Conservation (phyloP, 2,329 filamentous ascomycete species). For the Paecilomyces fulvus region DNA sequence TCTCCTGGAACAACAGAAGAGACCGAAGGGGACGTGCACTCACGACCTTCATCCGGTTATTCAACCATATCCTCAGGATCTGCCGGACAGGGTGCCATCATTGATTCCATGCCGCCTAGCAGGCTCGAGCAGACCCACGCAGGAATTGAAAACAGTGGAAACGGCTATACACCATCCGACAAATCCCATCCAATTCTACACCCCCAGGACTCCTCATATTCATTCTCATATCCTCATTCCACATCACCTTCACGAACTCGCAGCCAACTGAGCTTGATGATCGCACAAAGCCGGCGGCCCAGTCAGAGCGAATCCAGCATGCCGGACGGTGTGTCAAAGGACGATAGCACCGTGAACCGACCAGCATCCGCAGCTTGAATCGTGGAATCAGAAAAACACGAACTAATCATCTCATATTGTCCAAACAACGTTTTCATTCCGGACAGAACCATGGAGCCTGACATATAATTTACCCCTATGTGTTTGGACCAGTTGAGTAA, state of each 20-base stretch:
- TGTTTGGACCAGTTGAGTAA: too few species aligned
- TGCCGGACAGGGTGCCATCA: neutral
- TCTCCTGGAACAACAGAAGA: neutral
- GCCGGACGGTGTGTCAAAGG: constrained; percentile 1
- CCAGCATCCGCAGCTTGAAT: neutral
- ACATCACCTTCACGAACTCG: constrained; percentile 7
- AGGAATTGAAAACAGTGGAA: too few species aligned
- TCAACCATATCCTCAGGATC: neutral
- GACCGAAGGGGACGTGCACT: neutral
- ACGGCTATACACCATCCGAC: neutral
- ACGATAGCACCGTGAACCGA: neutral
- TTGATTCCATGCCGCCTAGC: neutral
- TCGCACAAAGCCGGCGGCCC: constrained; percentile 8
- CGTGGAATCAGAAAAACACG: neutral
- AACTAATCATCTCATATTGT: neutral
- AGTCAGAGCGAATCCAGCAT: neutral
- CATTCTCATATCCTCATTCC: neutral
- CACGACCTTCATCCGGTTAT: neutral
- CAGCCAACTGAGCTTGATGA: constrained; percentile 13
- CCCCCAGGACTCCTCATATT: neutral
- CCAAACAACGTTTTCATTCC: neutral
- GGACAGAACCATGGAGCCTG: too few species aligned
- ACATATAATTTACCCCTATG: too few species aligned
- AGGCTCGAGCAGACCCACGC: neutral
- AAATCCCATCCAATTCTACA: neutral